phyloP scores from a whole-genome alignment of 1,284 basidiomycete genomes.

The Ceratobasidium sp. region DNA sequence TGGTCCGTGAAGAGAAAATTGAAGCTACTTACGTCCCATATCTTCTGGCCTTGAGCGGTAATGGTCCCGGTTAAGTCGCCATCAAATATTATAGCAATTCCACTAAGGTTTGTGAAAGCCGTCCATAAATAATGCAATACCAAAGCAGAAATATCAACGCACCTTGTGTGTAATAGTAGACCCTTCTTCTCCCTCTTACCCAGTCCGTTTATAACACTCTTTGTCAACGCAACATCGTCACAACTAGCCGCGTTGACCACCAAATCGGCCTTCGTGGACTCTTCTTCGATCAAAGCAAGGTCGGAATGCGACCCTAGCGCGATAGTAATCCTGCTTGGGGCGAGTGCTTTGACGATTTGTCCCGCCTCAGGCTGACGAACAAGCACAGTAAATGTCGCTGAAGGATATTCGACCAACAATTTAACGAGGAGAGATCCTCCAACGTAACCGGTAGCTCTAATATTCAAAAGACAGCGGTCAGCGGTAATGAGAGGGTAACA shows the following conservation, averaged over 20 bases:
- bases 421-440: slow-evolving; percentile 4
- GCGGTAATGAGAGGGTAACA: too few relatives aligned
- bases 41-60: not conserved
- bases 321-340: slow-evolving; percentile 44
- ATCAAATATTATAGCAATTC: slow-evolving; percentile 1
- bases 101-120: not conserved
- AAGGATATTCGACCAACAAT: slow-evolving; percentile 1
- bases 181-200: slow-evolving; percentile 20
- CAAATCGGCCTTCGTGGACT: slow-evolving; percentile 49
- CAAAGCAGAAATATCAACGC: not conserved
- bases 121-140: not conserved
- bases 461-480: not conserved
- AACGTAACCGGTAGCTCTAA: slow-evolving; percentile 12
- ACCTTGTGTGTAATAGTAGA: slow-evolving; percentile 12
- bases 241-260: slow-evolving; percentile 49
- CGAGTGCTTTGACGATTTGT: slow-evolving; percentile 5
- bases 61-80: not conserved
- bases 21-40: slow-evolving; percentile 1
- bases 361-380: slow-evolving; percentile 1
- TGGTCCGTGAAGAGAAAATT: not conserved
- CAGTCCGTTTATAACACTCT: slow-evolving; percentile 45
- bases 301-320: slow-evolving; percentile 49
- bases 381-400: not conserved
- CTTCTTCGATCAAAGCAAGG: slow-evolving; percentile 46
- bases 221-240: slow-evolving; percentile 48